A percentile compares a stretch with the other conserved stretches of the same genome.
Conservation (phyloP, 371 early-diverging fungal species). For the Mortierella sp. region DNA sequence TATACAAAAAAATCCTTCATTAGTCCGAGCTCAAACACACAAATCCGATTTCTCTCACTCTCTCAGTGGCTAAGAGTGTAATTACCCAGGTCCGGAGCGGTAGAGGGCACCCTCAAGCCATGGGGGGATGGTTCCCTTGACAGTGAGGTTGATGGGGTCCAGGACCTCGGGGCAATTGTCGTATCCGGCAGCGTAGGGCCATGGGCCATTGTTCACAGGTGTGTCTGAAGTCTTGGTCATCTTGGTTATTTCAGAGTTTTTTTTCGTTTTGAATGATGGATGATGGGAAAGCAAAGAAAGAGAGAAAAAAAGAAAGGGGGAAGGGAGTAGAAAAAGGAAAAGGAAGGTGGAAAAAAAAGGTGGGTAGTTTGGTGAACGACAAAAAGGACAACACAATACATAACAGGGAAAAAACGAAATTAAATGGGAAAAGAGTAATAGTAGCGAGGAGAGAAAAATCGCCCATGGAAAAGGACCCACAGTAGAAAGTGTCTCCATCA, state of each 20-base stretch:
- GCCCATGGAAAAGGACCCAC: too few species aligned
- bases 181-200: constrained; percentile 55
- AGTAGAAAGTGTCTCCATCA: too few species aligned
- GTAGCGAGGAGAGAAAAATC: too few species aligned
- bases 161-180: constrained; percentile 67
- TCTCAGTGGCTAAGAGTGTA: too few species aligned
- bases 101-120: constrained; percentile 75
- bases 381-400: too few species aligned
- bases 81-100: constrained; percentile 65
- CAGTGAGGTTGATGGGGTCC: constrained; percentile 53
- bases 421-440: too few species aligned
- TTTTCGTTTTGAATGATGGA: neutral
- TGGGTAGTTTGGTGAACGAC: neutral
- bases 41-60: too few species aligned
- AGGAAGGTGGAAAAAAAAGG: neutral
- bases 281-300: neutral
- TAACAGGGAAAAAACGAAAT: too few species aligned
- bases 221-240: neutral
- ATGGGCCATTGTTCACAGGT: constrained; percentile 33
- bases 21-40: neutral
- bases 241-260: neutral
- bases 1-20: neutral
- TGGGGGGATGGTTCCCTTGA: constrained; percentile 66
- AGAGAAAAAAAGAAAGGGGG: neutral
- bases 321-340: neutral